Evolutionary conservation across 768 basidiomycete genomes (phyloP).

Genomic region (Phaeotremella skinneri): DNA sequence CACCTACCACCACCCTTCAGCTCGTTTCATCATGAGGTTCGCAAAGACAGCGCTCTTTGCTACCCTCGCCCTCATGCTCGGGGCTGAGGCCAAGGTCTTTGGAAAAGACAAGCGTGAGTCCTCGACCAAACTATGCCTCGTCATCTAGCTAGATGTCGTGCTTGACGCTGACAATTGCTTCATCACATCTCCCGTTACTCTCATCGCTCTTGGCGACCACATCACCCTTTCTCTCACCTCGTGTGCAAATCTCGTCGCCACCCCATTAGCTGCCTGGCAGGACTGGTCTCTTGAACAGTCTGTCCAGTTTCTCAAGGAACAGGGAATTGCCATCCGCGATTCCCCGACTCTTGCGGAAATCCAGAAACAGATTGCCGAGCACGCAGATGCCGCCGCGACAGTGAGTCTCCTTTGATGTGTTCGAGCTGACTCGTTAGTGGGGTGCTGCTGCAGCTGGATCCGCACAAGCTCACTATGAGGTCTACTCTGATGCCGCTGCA

Average conservation of each 20-base stretch:
- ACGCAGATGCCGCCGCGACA: slow-evolving; percentile 49
- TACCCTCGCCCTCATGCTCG: slow-evolving; percentile 54
- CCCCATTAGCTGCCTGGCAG: slow-evolving; percentile 42
- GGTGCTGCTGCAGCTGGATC: slow-evolving; percentile 44
- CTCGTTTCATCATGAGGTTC: slow-evolving; percentile 33
- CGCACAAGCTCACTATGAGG: slow-evolving; percentile 50
- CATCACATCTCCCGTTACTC: slow-evolving; percentile 9
- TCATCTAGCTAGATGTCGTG: slow-evolving; percentile 16
- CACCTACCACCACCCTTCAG: not conserved
- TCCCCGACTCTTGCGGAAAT: slow-evolving; percentile 53
- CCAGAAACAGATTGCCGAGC: slow-evolving; percentile 52
- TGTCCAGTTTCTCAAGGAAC: slow-evolving; percentile 66
- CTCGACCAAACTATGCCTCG: not conserved
- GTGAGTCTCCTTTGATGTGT: slow-evolving; percentile 24
- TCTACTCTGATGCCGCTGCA: slow-evolving; percentile 62
- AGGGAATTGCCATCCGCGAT: slow-evolving; percentile 61
- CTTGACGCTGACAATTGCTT: slow-evolving; percentile 47
- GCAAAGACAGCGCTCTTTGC: slow-evolving; percentile 50
- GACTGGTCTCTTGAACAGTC: slow-evolving; percentile 68
- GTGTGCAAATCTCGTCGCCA: not conserved
- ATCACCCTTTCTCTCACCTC: slow-evolving; percentile 2
- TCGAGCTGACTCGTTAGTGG: slow-evolving; percentile 27
- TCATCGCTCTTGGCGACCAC: not conserved
- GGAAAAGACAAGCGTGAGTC: slow-evolving; percentile 53
- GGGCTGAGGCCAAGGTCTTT: slow-evolving; percentile 44